Base-by-base conservation (phyloP, 179 eudicot genomes). In the Beta lomatogona region DNA sequence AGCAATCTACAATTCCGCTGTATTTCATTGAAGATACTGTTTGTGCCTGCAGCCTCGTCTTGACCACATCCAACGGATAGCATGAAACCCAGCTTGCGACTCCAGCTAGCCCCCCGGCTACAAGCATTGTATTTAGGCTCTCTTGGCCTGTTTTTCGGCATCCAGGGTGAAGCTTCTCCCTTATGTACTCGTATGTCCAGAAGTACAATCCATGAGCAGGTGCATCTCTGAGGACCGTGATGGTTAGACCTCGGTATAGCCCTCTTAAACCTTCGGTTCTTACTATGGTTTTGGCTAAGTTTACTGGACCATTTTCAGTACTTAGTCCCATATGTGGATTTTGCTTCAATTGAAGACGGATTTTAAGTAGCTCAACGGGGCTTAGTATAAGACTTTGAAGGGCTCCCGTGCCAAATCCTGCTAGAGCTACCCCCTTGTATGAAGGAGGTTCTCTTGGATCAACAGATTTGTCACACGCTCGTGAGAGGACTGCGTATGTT, bases 51-150 rank as follows among this genome's bases (percentile, higher is more conserved):
- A 94, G 77, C 46, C 97, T 85, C 4, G 98, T 96, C 79, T 96
- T 96, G 7, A 94, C 52, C 79, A 96, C 99, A 78, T 96, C 99
- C 76, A 96, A 81, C 7, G 99, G 99, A 64, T 96, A 96, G 83
- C 97, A 91, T 31, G 81, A 69, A 18, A 91, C 64, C 99, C 99
- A 96, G 83, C 99, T 96, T 2, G 93, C 91, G 8, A 91, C 97
- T 19, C 99, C 99, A 0, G 99, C 99, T 9, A 94, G 88, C 8
- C 99, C 99, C 5, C 98, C 99, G 0, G 99, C 96, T 0, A 92
- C 57, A 41, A 96, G 90, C 97, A 96, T 96, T 0, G 99, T 96
- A 25, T 57, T 66, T 18, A 91, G 79, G 28, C 77, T 88, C 84
- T 94, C 99, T 61, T 91, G 92, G 15, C 96, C 97, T 4, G 60